Percentiles rank a stretch among this genome's conserved stretches.
phyloP scores from a whole-genome alignment of 306 rosid genomes.

The Trichosanthes truncata region DNA sequence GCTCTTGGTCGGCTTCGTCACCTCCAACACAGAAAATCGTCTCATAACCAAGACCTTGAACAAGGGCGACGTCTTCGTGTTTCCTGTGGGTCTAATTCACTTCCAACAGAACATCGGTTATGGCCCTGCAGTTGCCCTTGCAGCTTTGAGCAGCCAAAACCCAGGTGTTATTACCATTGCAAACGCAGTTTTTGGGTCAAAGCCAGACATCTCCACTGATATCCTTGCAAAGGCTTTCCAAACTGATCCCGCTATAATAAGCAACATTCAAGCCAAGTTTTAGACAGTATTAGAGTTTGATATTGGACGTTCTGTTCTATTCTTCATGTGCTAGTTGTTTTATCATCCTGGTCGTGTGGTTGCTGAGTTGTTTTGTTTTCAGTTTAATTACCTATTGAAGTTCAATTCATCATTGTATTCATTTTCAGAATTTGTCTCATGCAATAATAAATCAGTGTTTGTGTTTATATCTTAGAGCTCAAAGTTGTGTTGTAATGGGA shows the following conservation, averaged over 20 bases:
- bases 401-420: not conserved
- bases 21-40: slow-evolving; percentile 21
- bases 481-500: too few species aligned
- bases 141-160: slow-evolving; percentile 33
- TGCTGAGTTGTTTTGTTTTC: not conserved
- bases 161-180: slow-evolving; percentile 27
- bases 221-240: slow-evolving; percentile 27
- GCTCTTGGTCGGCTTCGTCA: slow-evolving; percentile 29
- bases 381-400: too few species aligned
- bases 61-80: slow-evolving; percentile 29
- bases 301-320: too few species aligned
- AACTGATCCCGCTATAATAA: not conserved
- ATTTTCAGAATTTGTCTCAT: not conserved
- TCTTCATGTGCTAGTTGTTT: not conserved
- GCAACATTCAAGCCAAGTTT: slow-evolving; percentile 18
- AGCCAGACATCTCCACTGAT: slow-evolving; percentile 18
- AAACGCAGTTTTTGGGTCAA: slow-evolving; percentile 25
- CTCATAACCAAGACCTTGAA: slow-evolving; percentile 13
- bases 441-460: not conserved
- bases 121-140: slow-evolving; percentile 17
- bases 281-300: not conserved
- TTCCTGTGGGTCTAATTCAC: slow-evolving; percentile 26
- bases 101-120: slow-evolving; percentile 18
- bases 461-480: too few species aligned
- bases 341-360: not conserved